phyloP scores from a whole-genome alignment of 306 rosid species.

The Medicago ruthenica region DNA sequence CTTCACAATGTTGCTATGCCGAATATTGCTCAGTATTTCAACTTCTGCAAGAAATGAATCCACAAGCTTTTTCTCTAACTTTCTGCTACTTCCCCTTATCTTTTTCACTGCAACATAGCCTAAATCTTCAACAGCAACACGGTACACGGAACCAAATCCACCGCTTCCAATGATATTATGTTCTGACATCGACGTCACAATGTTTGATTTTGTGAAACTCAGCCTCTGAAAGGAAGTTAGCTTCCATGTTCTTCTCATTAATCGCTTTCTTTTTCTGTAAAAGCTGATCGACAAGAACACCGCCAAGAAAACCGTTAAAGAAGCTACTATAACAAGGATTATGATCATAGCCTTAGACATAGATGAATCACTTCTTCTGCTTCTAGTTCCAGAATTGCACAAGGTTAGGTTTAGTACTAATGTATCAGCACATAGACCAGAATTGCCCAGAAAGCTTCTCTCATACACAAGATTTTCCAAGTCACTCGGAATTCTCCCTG shows the following conservation, averaged over 20 bases:
- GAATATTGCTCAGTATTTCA: constrained; percentile 43
- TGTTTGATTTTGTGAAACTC: constrained; percentile 42
- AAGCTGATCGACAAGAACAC: constrained; percentile 24
- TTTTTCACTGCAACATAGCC: constrained; percentile 50
- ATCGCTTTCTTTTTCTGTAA: constrained; percentile 38
- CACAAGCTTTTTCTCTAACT: constrained; percentile 42
- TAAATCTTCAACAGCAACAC: constrained; percentile 31
- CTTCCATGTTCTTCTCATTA: constrained; percentile 42
- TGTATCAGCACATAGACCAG: constrained; percentile 59
- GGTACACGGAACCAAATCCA: constrained; percentile 45
- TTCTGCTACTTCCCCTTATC: constrained; percentile 36
- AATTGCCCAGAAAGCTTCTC: constrained; percentile 69
- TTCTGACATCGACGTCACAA: constrained; percentile 44
- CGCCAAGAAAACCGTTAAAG: constrained; percentile 30
- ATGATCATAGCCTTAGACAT: constrained; percentile 56
- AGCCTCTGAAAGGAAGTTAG: constrained; percentile 50
- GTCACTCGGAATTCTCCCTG: constrained; percentile 56
- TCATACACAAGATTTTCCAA: constrained; percentile 50
- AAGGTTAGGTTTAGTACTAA: constrained; percentile 38
- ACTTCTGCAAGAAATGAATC: constrained; percentile 47
- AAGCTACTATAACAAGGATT: constrained; percentile 35
- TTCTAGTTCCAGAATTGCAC: constrained; percentile 48
- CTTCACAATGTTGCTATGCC: constrained; percentile 49
- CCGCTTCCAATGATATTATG: constrained; percentile 48
- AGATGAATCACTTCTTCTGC: constrained; percentile 49